These are phyloP conservation scores for Cryphonectria naterciae DNA, from an alignment of 2,329 filamentous ascomycete species.

Conservation along the genomic window DNA sequence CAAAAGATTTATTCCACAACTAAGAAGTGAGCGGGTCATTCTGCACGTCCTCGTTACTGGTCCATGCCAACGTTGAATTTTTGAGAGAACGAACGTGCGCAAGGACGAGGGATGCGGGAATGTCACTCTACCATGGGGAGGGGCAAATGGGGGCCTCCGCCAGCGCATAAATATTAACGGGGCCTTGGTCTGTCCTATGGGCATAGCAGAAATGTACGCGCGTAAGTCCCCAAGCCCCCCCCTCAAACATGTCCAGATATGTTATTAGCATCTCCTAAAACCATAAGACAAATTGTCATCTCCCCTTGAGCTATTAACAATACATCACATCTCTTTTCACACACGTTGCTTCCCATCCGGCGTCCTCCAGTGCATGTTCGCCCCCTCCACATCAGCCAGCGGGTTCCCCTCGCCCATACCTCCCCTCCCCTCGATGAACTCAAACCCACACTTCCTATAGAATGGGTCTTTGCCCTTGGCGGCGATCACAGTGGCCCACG, in stretches of 20 bases:
- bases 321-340: background rate
- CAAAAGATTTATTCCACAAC: background rate
- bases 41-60: background rate
- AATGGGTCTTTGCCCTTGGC: constrained; percentile 15
- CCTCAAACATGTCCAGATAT: background rate
- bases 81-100: background rate
- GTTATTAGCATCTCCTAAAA: no score
- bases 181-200: no score
- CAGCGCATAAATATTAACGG: background rate
- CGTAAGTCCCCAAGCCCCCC: background rate
- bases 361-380: constrained; percentile 15
- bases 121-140: background rate
- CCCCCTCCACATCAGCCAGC: constrained; percentile 6
- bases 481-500: constrained; percentile 12
- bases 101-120: constrained; percentile 10
- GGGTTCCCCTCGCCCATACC: constrained; percentile 19
- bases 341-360: background rate
- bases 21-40: background rate
- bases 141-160: background rate
- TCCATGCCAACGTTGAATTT: background rate
- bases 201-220: background rate
- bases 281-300: background rate
- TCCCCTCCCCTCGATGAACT: constrained; percentile 5
- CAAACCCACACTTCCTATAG: constrained; percentile 19
- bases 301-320: background rate